These are phyloP conservation scores for Globisporangium cederbergense DNA, from an alignment of 352 stramenopile species.

Conservation along the genomic window DNA sequence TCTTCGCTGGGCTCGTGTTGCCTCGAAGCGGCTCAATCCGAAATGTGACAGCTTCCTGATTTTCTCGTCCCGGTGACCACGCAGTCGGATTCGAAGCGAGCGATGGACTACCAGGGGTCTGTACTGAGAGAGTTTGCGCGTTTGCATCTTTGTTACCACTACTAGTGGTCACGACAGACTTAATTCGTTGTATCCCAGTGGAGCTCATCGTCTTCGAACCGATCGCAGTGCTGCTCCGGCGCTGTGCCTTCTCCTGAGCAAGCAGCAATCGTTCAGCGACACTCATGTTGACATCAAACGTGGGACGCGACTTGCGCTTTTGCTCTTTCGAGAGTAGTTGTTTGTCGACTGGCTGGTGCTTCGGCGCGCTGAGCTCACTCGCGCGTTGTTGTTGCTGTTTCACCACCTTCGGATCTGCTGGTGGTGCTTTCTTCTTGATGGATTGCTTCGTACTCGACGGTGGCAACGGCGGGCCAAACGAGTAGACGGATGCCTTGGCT, in stretches of 20 bases:
- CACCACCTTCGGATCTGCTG: conserved; percentile 31
- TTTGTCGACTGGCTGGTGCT: conserved; percentile 59
- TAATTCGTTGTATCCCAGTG: conserved; percentile 6
- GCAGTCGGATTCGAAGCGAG: not conserved
- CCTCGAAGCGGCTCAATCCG: conserved; percentile 19
- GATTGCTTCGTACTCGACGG: conserved; percentile 30
- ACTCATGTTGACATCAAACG: conserved; percentile 65
- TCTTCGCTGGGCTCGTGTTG: conserved; percentile 2
- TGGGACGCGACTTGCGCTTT: conserved; percentile 52
- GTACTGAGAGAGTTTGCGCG: not conserved
- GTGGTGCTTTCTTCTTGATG: conserved; percentile 35
- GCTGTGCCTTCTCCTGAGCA: conserved; percentile 40
- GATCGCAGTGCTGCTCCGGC: conserved; percentile 17
- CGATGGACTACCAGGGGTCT: not conserved
- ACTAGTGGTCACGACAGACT: not conserved
- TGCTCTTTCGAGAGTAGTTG: conserved; percentile 51
- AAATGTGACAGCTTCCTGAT: conserved; percentile 20
- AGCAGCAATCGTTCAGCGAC: conserved; percentile 62
- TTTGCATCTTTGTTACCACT: not conserved
- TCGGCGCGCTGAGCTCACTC: conserved; percentile 62
- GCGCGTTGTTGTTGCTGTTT: conserved; percentile 52
- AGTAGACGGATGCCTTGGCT: conserved; percentile 44
- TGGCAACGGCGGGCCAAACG: conserved; percentile 42
- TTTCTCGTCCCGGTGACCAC: not conserved
- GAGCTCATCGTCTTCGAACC: not conserved